These are phyloP conservation scores for Zymoseptoria tritici DNA, from an alignment of 2,329 filamentous ascomycete species.

Conservation along the genomic window DNA sequence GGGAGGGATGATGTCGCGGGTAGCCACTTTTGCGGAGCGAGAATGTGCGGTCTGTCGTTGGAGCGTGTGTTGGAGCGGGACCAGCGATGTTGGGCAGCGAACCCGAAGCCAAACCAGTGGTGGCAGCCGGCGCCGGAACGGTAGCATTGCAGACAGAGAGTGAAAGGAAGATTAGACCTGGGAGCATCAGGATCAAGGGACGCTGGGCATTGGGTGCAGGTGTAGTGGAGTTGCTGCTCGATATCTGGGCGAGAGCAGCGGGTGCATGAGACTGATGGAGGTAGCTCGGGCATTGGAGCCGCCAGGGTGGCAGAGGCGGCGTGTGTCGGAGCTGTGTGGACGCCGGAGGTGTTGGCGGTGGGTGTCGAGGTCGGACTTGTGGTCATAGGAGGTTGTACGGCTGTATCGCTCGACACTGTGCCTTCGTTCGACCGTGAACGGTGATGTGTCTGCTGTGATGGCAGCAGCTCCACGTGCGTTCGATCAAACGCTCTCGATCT, in stretches of 20 bases:
- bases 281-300: neutral
- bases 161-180: slow-evolving; percentile 43
- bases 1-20: slow-evolving; percentile 48
- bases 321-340: neutral
- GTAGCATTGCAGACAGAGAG: slow-evolving; percentile 77
- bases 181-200: slow-evolving; percentile 40
- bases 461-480: neutral
- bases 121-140: slow-evolving; percentile 67
- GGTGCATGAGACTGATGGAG: slow-evolving; percentile 63
- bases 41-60: slow-evolving; percentile 45
- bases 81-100: slow-evolving; percentile 51
- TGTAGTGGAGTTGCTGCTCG: slow-evolving; percentile 80
- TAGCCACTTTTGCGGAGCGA: slow-evolving; percentile 42
- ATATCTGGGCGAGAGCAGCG: slow-evolving; percentile 65
- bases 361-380: neutral
- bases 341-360: neutral
- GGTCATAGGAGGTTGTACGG: neutral
- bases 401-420: neutral
- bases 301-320: too few species aligned
- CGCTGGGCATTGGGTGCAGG: slow-evolving; percentile 62
- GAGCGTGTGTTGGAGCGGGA: slow-evolving; percentile 31
- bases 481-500: neutral
- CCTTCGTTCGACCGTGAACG: neutral
- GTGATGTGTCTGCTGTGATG: slow-evolving; percentile 3
- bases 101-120: slow-evolving; percentile 83